Evolutionary conservation across 2,329 filamentous ascomycete species (phyloP).

Genomic region (Rosellinia necatrix): DNA sequence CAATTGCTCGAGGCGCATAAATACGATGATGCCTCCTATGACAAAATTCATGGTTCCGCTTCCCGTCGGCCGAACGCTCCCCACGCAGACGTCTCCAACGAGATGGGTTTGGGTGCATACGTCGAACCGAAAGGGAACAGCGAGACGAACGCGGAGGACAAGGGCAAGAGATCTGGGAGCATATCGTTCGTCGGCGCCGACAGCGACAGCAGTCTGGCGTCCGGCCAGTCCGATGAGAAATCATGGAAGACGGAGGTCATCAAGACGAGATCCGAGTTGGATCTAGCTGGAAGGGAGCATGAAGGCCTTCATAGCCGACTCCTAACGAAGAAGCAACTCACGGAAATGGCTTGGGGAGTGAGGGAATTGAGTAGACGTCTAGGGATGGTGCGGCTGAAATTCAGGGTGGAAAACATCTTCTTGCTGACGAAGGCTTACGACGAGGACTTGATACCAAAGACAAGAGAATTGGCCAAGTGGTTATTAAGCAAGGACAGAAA

Average conservation of each 20-base stretch:
- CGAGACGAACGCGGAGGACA: no score
- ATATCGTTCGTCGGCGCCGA: slow-evolving; percentile 44
- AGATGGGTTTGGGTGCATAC: slow-evolving; percentile 37
- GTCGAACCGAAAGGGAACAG: slow-evolving; percentile 45
- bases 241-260: slow-evolving; percentile 57
- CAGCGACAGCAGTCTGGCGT: slow-evolving; percentile 47
- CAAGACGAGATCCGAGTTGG: slow-evolving; percentile 48
- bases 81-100: slow-evolving; percentile 34
- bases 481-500: slow-evolving; percentile 72
- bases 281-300: slow-evolving; percentile 41
- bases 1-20: slow-evolving; percentile 65
- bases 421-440: slow-evolving; percentile 93
- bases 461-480: slow-evolving; percentile 79
- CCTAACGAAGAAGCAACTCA: slow-evolving; percentile 90
- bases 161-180: neutral
- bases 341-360: slow-evolving; percentile 96
- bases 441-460: slow-evolving; percentile 74
- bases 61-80: no score
- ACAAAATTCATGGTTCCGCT: no score
- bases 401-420: slow-evolving; percentile 83
- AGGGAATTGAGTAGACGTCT: slow-evolving; percentile 86
- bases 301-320: slow-evolving; percentile 65
- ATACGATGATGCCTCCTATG: slow-evolving; percentile 31
- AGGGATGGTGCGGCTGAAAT: slow-evolving; percentile 79
- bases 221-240: slow-evolving; percentile 61